Evolutionary conservation across 768 basidiomycete species (phyloP).

Genomic region (Tulasnella sp.): DNA sequence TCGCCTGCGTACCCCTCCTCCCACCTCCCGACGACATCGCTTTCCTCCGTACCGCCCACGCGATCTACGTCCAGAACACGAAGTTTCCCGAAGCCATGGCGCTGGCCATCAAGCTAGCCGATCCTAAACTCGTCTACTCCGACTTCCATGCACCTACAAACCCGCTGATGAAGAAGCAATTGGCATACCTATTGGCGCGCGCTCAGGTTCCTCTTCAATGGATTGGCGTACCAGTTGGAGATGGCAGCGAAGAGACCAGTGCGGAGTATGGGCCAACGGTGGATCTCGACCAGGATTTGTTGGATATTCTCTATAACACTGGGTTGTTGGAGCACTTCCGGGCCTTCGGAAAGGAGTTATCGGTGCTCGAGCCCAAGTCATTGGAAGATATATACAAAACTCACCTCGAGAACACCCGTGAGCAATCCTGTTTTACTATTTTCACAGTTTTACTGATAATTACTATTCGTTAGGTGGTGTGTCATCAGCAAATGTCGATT

Average conservation of each 20-base stretch:
- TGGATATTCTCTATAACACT: conserved; percentile 78
- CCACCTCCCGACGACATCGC: conserved; percentile 85
- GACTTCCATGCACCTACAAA: conserved; percentile 89
- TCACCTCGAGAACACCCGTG: conserved; percentile 84
- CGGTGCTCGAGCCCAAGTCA: conserved; percentile 78
- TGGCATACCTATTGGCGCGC: conserved; percentile 87
- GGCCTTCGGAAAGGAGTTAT: conserved; percentile 88
- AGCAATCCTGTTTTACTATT: conserved; percentile 18
- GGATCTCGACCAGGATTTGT: conserved; percentile 42
- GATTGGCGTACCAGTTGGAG: conserved; percentile 48
- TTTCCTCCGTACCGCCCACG: conserved; percentile 81
- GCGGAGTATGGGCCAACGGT: conserved; percentile 52
- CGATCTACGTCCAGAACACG: conserved; percentile 74
- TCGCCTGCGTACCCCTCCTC: conserved; percentile 82
- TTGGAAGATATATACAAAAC: conserved; percentile 97
- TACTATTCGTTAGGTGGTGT: conserved; percentile 36
- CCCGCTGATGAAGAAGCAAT: conserved; percentile 88
- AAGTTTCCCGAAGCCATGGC: conserved; percentile 87
- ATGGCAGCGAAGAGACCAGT: conserved; percentile 42
- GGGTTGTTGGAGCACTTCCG: conserved; percentile 76
- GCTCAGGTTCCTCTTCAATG: conserved; percentile 86
- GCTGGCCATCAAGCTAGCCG: conserved; percentile 74
- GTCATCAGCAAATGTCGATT: conserved; percentile 75
- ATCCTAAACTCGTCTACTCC: conserved; percentile 63
- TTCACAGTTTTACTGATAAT: background rate